Evolutionary conservation across 2,329 filamentous ascomycete genomes (phyloP).

Genomic region (Cladosporium sp.): DNA sequence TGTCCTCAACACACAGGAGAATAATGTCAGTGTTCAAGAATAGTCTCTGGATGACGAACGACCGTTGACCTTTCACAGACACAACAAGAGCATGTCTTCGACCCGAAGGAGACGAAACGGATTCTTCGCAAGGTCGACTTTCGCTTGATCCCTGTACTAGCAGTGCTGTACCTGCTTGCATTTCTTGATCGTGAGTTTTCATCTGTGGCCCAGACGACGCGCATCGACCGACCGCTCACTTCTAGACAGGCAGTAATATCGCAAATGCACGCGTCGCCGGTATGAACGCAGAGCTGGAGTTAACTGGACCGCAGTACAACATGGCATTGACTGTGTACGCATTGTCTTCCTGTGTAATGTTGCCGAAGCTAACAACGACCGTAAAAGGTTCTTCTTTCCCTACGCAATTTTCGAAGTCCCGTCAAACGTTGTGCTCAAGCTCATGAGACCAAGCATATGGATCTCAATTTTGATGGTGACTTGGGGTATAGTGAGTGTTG

Average conservation of each 20-base stretch:
- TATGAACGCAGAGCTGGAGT: constrained; percentile 31
- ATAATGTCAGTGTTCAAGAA: not conserved
- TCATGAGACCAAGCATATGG: constrained; percentile 43
- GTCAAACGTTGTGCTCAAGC: constrained; percentile 45
- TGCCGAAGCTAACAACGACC: not conserved
- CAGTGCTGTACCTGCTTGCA: constrained; percentile 43
- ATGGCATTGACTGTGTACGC: constrained; percentile 35
- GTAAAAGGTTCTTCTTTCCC: constrained; percentile 41
- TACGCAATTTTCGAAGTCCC: constrained; percentile 49
- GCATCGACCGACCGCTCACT: not conserved
- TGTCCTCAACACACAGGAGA: not conserved
- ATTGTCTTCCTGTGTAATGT: not conserved
- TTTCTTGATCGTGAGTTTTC: constrained; percentile 43
- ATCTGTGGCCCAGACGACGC: not conserved
- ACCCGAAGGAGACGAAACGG: constrained; percentile 40
- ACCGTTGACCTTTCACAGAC: not conserved
- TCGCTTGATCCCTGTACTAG: constrained; percentile 50
- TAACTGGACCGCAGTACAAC: constrained; percentile 25
- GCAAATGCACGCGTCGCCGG: constrained; percentile 40
- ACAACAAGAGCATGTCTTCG: constrained; percentile 8
- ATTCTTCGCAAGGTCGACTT: constrained; percentile 53
- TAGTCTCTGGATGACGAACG: not conserved
- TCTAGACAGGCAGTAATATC: constrained; percentile 4
- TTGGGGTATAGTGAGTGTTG: constrained; percentile 34
- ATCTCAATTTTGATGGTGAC: constrained; percentile 34